Evolutionary conservation across 2,329 filamentous ascomycete species (phyloP).

Genomic region (Colletotrichum kahawae): DNA sequence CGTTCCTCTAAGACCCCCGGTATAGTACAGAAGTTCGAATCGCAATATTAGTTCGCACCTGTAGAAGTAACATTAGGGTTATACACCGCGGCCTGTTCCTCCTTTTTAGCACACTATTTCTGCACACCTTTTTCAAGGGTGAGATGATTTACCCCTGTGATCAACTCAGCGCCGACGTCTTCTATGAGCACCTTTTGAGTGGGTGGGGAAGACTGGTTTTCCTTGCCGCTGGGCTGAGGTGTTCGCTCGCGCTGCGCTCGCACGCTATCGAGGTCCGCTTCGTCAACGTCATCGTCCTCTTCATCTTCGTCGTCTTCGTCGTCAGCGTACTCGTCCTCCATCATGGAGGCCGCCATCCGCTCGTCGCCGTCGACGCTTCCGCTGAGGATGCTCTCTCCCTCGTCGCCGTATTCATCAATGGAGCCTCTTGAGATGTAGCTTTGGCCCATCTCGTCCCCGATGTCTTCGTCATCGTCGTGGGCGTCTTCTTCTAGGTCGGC

Average conservation of each 20-base stretch:
- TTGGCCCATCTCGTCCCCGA: slow-evolving; percentile 50
- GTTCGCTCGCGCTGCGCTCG: slow-evolving; percentile 16
- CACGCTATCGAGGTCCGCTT: slow-evolving; percentile 39
- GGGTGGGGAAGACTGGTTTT: slow-evolving; percentile 19
- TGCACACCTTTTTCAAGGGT: slow-evolving; percentile 46
- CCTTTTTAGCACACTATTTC: slow-evolving; percentile 26
- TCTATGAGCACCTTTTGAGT: slow-evolving; percentile 34
- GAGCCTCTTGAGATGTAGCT: slow-evolving; percentile 61
- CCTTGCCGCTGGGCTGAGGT: slow-evolving; percentile 15
- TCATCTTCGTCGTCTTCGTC: slow-evolving; percentile 41
- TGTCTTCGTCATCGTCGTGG: slow-evolving; percentile 50
- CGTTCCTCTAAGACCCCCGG: background rate
- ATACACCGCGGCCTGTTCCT: slow-evolving; percentile 20
- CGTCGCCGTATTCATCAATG: slow-evolving; percentile 48
- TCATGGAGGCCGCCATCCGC: slow-evolving; percentile 42
- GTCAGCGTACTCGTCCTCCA: slow-evolving; percentile 40
- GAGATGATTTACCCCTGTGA: slow-evolving; percentile 63
- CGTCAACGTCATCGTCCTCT: slow-evolving; percentile 37
- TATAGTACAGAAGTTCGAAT: slow-evolving; percentile 5
- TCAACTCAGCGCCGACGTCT: slow-evolving; percentile 61
- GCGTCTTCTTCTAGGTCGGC: slow-evolving; percentile 57
- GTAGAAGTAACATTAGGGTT: slow-evolving; percentile 16
- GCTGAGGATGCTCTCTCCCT: slow-evolving; percentile 47
- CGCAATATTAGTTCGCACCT: slow-evolving; percentile 11
- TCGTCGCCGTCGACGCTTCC: slow-evolving; percentile 50